A percentile compares a stretch with the other conserved stretches of the same genome.
These are phyloP conservation scores for Metschnikowia lachancei DNA, from an alignment of 805 yeast genomes.

Conservation along the genomic window DNA sequence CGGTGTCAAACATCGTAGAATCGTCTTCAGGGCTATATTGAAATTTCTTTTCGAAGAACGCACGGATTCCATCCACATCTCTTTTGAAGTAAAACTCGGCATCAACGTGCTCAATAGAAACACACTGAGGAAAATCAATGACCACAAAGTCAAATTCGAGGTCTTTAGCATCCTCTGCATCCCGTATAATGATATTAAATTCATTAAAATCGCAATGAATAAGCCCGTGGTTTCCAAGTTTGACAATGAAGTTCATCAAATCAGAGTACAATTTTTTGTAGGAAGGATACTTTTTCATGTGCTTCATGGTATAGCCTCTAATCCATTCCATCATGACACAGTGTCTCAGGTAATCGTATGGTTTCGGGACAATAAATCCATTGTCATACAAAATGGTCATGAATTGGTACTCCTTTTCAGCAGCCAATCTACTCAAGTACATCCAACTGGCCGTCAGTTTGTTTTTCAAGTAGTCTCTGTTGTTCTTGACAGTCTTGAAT, in stretches of 20 bases:
- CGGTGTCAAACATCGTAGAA: constrained; percentile 67
- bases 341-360: constrained; percentile 87
- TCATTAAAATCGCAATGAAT: constrained; percentile 98
- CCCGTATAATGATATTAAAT: constrained; percentile 85
- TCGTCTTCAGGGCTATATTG: constrained; percentile 70
- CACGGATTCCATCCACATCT: constrained; percentile 86
- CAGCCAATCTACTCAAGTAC: constrained; percentile 85
- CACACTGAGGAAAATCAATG: constrained; percentile 98
- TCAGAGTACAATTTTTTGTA: constrained; percentile 74
- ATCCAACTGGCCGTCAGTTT: constrained; percentile 86
- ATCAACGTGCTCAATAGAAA: constrained; percentile 85
- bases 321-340: constrained; percentile 90
- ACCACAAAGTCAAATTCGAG: constrained; percentile 75
- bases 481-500: constrained; percentile 86
- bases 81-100: constrained; percentile 86
- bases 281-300: constrained; percentile 65
- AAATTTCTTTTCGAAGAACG: constrained; percentile 77
- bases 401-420: constrained; percentile 87
- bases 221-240: constrained; percentile 80
- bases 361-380: constrained; percentile 84
- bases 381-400: constrained; percentile 71
- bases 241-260: constrained; percentile 82
- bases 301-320: constrained; percentile 87
- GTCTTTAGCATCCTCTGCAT: constrained; percentile 48
- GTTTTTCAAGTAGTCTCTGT: constrained; percentile 82